Percentiles rank a stretch among this genome's conserved stretches.
These are phyloP conservation scores for Nigrospora oryzae DNA, from an alignment of 2,329 filamentous ascomycete species.

Conservation along the genomic window DNA sequence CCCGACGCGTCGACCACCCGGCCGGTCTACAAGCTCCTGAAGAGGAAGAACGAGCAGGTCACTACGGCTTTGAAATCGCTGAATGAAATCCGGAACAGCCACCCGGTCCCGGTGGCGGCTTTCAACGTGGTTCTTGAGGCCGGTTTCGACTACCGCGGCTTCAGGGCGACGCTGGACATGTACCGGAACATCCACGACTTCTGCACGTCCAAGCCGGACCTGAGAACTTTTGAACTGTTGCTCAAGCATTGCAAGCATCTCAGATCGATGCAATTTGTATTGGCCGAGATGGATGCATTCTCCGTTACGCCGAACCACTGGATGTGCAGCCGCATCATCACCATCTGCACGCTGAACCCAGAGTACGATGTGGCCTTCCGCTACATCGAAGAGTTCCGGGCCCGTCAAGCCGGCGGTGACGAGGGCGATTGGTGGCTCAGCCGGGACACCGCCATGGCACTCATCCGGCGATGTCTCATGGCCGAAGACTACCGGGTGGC, in stretches of 20 bases:
- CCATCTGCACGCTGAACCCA: slow-evolving; percentile 21
- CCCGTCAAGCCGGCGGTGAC: slow-evolving; percentile 5
- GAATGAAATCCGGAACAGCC: slow-evolving; percentile 36
- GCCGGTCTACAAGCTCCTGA: slow-evolving; percentile 50
- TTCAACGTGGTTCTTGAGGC: slow-evolving; percentile 33
- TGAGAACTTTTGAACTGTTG: slow-evolving; percentile 26
- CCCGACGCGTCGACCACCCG: slow-evolving; percentile 54
- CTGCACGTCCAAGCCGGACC: slow-evolving; percentile 23
- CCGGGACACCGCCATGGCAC: slow-evolving; percentile 19
- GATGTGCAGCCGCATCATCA: slow-evolving; percentile 23
- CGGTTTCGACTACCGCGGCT: slow-evolving; percentile 10
- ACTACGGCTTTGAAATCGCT: slow-evolving; percentile 48
- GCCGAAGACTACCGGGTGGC: slow-evolving; percentile 23
- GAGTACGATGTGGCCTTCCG: slow-evolving; percentile 24
- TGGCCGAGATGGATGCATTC: slow-evolving; percentile 28
- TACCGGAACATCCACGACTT: slow-evolving; percentile 27
- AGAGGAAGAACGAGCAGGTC: slow-evolving; percentile 32
- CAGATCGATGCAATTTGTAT: slow-evolving; percentile 22
- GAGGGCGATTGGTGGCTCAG: slow-evolving; percentile 20
- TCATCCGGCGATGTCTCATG: slow-evolving; percentile 23
- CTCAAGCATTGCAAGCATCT: slow-evolving; percentile 16
- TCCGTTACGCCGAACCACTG: slow-evolving; percentile 17
- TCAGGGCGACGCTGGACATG: slow-evolving; percentile 22
- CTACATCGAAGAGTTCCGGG: slow-evolving; percentile 18
- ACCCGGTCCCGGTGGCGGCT: slow-evolving; percentile 26